Evolutionary conservation across 106 monocot species (phyloP), one percentile per base, ranked within the genome.

Genomic region (Agapanthus africanus): DNA sequence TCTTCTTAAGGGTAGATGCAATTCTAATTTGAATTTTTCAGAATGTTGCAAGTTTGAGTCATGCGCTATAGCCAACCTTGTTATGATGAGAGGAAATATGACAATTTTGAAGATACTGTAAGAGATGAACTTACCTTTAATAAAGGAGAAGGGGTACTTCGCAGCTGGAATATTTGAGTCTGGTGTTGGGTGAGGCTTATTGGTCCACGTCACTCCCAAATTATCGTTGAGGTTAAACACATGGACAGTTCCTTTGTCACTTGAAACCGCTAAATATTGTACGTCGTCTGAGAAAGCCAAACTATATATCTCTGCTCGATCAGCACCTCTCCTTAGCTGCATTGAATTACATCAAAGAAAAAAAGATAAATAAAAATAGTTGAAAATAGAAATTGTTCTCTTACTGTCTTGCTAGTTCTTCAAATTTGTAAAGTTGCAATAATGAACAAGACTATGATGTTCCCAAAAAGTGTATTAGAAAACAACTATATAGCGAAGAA

Each of bases 171-270:
- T 60, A 75, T 74, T 74, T 37, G 79, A 80, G 31, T 87, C 90
- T 57, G 84, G 67, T 41, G 78, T 66, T 68, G 87, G 71, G n/a
- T 67, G 80, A 46, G 83, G 78, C 69, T 64, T 87, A 46, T 99
- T 92, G 71, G 67, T 67, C 46, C 44, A 79, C 46, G 76, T 65
- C 33, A 71, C 73, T 40, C 86, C 95, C 47, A 75, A 40, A 81
- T 92, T 89, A 67, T 90, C 67, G 80, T 99, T 99, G 35, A 99
- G 76, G 68, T 63, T 86, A 73, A 99, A 99, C 9, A 99, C 89
- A 81, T 99, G 97, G 23, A 99, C 81, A 16, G 97, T 99, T 66
- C 97, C 97, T 70, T 99, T 99, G 76, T 99, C 97, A 75, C 97
- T 99, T 47, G 97, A 99, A 67, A 87, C 97, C 56, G 86, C 92